Conservation (phyloP, 805 yeast species). For the Suhomyces tanzawaensis region DNA sequence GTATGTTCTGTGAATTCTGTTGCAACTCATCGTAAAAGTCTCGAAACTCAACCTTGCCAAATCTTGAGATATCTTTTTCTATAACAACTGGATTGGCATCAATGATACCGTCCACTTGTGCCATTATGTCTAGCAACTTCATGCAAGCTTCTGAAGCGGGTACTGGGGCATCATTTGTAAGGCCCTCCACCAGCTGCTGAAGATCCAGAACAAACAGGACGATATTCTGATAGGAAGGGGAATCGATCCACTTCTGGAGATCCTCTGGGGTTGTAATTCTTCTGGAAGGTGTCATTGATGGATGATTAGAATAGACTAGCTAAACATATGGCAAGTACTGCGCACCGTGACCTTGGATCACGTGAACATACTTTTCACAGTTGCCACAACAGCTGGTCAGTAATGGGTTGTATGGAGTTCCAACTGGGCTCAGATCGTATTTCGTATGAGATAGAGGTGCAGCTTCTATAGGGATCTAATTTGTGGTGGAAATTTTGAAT, state of each 20-base stretch:
- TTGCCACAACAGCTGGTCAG: too few relatives aligned
- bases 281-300: conserved; percentile 6
- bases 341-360: too few relatives aligned
- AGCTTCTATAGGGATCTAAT: too few relatives aligned
- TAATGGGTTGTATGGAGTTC: too few relatives aligned
- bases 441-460: too few relatives aligned
- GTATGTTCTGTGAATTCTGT: not conserved
- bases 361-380: too few relatives aligned
- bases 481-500: too few relatives aligned
- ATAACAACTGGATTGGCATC: conserved; percentile 62
- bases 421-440: too few relatives aligned
- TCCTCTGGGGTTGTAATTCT: conserved; percentile 60
- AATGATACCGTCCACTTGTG: conserved; percentile 44
- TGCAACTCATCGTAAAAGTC: conserved; percentile 61
- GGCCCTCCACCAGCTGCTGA: conserved; percentile 65
- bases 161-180: conserved; percentile 48
- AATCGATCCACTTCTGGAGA: conserved; percentile 54
- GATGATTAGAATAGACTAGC: too few relatives aligned
- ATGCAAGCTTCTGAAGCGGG: conserved; percentile 37
- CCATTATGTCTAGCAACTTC: conserved; percentile 37
- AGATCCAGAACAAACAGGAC: conserved; percentile 54
- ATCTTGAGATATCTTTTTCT: conserved; percentile 66
- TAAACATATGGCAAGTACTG: too few relatives aligned
- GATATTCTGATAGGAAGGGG: conserved; percentile 50
- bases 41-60: conserved; percentile 87